These are phyloP conservation scores for Arabis hirsuta DNA, from an alignment of 345 rosid genomes.

Conservation along the genomic window DNA sequence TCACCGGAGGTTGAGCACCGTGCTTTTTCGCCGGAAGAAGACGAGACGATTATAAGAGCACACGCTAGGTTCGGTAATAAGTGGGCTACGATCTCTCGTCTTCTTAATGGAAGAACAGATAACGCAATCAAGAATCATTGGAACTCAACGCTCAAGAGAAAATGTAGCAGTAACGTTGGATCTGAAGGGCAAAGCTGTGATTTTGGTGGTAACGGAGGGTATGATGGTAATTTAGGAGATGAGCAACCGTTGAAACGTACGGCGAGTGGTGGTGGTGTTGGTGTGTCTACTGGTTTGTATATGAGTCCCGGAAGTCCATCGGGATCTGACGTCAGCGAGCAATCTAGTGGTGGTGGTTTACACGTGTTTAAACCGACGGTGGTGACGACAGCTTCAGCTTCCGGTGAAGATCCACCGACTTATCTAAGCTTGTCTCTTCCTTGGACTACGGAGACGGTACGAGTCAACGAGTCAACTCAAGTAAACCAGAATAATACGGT, in stretches of 20 bases:
- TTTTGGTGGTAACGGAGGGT: constrained; percentile 46
- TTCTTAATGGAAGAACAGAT: constrained; percentile 87
- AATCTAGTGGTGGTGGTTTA: constrained; percentile 55
- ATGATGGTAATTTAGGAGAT: constrained; percentile 56
- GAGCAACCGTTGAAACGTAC: constrained; percentile 78
- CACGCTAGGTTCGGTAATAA: constrained; percentile 90
- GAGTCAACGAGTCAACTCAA: constrained; percentile 47
- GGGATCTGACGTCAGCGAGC: constrained; percentile 81
- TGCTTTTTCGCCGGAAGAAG: constrained; percentile 73
- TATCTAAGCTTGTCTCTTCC: constrained; percentile 74
- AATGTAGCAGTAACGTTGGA: constrained; percentile 47
- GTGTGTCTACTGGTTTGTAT: constrained; percentile 57
- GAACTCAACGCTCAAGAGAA: constrained; percentile 92
- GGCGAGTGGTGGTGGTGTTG: constrained; percentile 63
- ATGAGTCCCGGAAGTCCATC: constrained; percentile 79
- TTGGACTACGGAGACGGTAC: constrained; percentile 50
- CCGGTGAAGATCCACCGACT: constrained; percentile 60
- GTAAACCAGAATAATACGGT: constrained; percentile 23
- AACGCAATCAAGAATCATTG: constrained; percentile 96
- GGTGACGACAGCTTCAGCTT: constrained; percentile 51
- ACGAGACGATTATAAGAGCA: constrained; percentile 76
- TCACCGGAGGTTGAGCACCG: constrained; percentile 95
- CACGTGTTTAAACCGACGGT: constrained; percentile 55
- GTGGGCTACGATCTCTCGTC: constrained; percentile 96
- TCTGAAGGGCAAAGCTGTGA: constrained; percentile 47